Evolutionary conservation across 2,329 filamentous ascomycete species (phyloP), one percentile per base, ranked within the genome.

Genomic region (Diaporthe capsici): DNA sequence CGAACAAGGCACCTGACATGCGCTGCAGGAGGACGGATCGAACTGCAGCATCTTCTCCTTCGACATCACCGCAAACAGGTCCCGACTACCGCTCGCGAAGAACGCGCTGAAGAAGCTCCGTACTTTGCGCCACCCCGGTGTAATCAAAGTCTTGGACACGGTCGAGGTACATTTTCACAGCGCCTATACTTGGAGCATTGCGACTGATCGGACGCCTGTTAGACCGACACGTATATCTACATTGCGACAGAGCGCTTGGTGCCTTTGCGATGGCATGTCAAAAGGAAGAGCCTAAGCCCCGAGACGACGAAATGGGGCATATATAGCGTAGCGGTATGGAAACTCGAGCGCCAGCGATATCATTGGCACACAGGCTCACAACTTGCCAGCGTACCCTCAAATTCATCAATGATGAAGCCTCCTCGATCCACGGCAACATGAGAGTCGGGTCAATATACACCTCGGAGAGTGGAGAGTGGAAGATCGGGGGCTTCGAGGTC

Each of bases 231-330:
- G 37, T 96, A 97, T 82, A 97, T 99, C 78, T 98, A 98, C 83
- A 95, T 99, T 83, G 95, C 97, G 74, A 98, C 96, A 34, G 97
- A 99, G 86, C 92, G 96, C 78, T 88, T 99, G 13, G 92, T 93
- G 17, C 97, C 97, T 4, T 86, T 99, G 71, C 91, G 93, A 79
- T 98, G 97, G 97, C 93, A 97, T 81, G 93, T 97, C 63, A 95
- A 94, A 86, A 90, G 96, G 79, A 96, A 95, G 86, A 97, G 94
- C 82, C 84, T 98, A 77, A 95, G 92, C 76, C 93, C 95, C 55
- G 97, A 98, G 86, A 98, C 96, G 1, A 91, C 97, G 65, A 99
- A 98, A 91, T 99, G 97, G 97, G 97, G 97, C 0, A 85, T 99
- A 55, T 94, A 95, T 84, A 94, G 92, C 80, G 87, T 98, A 78